Evolutionary conservation across 2,329 filamentous ascomycete species (phyloP).

Genomic region (Tolypocladium tundrense): DNA sequence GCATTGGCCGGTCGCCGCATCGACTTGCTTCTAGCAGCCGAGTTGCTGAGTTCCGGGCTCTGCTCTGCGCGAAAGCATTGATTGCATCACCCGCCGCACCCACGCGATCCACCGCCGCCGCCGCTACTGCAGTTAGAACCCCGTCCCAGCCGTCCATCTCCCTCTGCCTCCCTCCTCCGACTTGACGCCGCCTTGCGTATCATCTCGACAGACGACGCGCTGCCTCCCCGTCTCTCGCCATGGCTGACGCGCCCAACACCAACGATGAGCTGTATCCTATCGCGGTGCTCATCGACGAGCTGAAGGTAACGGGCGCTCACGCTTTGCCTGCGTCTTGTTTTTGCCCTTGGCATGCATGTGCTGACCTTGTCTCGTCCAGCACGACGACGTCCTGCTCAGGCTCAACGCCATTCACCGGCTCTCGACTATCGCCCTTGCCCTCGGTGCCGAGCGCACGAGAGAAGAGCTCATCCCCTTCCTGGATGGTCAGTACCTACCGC

Average conservation of each 20-base stretch:
- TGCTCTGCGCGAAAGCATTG: constrained; percentile 6
- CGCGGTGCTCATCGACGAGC: constrained; percentile 97
- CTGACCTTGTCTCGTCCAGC: constrained; percentile 40
- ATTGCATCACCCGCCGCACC: constrained; percentile 17
- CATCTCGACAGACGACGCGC: constrained; percentile 18
- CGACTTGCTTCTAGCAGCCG: not conserved
- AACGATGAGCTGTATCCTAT: constrained; percentile 99
- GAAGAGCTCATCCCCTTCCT: constrained; percentile 98
- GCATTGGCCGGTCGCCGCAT: not conserved
- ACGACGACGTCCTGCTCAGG: constrained; percentile 95
- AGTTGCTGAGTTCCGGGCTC: not conserved
- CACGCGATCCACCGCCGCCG: constrained; percentile 14
- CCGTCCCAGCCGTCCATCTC: constrained; percentile 3
- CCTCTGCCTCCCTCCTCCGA: constrained; percentile 4
- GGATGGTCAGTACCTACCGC: constrained; percentile 59
- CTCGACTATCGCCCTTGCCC: constrained; percentile 92
- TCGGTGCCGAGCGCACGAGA: constrained; percentile 91
- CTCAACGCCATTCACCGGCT: constrained; percentile 97
- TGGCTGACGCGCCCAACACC: constrained; percentile 82
- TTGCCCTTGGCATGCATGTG: constrained; percentile 17
- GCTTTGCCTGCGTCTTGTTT: constrained; percentile 1
- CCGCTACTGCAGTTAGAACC: not conserved
- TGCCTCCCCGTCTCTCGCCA: constrained; percentile 40
- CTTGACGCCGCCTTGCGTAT: constrained; percentile 3
- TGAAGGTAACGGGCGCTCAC: constrained; percentile 59